These are phyloP conservation scores for Acer saccharum DNA, from an alignment of 345 rosid genomes.

Conservation along the genomic window DNA sequence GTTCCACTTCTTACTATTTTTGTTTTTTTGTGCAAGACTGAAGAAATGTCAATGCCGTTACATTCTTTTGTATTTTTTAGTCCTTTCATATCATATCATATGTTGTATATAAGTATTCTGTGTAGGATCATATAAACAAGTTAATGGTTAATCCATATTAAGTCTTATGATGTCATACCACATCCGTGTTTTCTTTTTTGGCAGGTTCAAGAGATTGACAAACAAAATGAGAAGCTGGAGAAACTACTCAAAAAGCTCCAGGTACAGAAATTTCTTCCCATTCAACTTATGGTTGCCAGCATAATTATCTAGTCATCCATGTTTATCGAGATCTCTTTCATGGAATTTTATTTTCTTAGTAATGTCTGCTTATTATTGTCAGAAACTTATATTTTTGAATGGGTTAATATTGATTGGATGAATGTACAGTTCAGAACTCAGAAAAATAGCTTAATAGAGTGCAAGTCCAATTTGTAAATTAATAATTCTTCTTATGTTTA, in stretches of 20 bases:
- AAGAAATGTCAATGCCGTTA: slow-evolving; percentile 10
- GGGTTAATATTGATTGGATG: not conserved
- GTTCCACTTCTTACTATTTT: slow-evolving; percentile 2
- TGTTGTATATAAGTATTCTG: not conserved
- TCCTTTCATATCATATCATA: slow-evolving; percentile 3
- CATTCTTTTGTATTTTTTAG: not conserved
- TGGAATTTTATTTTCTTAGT: not conserved
- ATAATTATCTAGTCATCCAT: not conserved
- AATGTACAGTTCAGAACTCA: not conserved
- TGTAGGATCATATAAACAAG: not conserved
- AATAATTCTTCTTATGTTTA: not conserved
- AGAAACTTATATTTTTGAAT: not conserved
- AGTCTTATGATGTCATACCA: not conserved
- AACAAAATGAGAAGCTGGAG: slow-evolving; percentile 80
- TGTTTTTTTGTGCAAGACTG: slow-evolving; percentile 3
- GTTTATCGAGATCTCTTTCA: not conserved
- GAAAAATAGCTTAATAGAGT: not conserved
- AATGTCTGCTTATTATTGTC: not conserved
- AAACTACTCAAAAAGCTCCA: slow-evolving; percentile 84
- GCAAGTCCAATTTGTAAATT: not conserved
- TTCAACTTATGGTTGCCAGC: not conserved
- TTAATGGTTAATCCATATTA: not conserved
- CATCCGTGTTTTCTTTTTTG: slow-evolving; percentile 2
- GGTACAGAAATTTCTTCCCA: slow-evolving; percentile 40
- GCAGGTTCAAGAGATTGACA: slow-evolving; percentile 90